Evolutionary conservation across 164 flowering plant species (phyloP).

Genomic region (Nymphaea thermarum): DNA sequence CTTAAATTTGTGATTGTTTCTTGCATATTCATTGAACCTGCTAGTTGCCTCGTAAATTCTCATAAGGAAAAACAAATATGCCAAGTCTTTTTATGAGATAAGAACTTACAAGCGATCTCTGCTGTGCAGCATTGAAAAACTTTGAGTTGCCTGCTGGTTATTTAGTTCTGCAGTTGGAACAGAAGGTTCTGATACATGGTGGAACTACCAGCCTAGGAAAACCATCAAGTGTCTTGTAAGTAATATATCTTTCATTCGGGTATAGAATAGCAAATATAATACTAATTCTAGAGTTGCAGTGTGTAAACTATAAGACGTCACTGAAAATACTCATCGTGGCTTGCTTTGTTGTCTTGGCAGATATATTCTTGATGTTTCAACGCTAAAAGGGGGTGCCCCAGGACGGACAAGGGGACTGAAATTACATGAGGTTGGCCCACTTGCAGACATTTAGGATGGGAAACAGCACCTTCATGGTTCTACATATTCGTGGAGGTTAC

Average conservation of each 20-base stretch:
- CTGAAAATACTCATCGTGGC: background rate
- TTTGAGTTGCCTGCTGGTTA: conserved; percentile 22
- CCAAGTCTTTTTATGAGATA: background rate
- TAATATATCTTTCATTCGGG: background rate
- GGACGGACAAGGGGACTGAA: conserved; percentile 78
- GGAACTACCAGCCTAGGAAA: conserved; percentile 22
- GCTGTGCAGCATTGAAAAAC: conserved; percentile 22
- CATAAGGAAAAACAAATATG: too few relatives aligned
- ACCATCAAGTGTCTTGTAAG: conserved; percentile 36
- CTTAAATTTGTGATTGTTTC: background rate
- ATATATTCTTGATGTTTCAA: conserved; percentile 58
- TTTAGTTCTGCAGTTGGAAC: conserved; percentile 25
- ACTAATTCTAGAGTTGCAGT: too few relatives aligned
- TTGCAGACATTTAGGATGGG: conserved; percentile 16
- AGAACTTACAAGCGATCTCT: conserved; percentile 1
- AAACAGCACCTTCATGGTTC: background rate
- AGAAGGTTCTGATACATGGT: conserved; percentile 35
- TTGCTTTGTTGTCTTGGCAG: conserved; percentile 22
- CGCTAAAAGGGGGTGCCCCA: conserved; percentile 84
- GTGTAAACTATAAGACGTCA: background rate
- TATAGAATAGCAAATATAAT: too few relatives aligned
- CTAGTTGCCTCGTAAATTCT: background rate
- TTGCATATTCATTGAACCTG: background rate
- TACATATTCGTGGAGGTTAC: background rate
- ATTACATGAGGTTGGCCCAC: conserved; percentile 25